These are phyloP conservation scores for Candida tetrigidarum DNA, from an alignment of 1,139 yeast genomes.

Conservation along the genomic window DNA sequence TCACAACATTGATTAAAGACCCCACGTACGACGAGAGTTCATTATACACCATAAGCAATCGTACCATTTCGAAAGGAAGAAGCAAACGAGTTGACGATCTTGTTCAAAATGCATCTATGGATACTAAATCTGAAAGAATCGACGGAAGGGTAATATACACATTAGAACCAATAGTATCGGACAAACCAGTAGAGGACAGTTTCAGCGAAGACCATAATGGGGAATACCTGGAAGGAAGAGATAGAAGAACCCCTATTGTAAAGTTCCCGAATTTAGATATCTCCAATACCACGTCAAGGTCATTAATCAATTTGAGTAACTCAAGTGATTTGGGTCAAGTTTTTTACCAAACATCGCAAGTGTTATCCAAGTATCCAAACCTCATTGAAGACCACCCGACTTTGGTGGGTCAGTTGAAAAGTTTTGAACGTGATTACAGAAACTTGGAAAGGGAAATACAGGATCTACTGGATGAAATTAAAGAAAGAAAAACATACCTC, in stretches of 20 bases:
- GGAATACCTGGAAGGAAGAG: constrained; percentile 11
- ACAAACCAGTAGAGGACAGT: background rate
- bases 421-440: constrained; percentile 26
- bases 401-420: constrained; percentile 24
- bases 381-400: constrained; percentile 28
- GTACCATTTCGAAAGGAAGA: constrained; percentile 6
- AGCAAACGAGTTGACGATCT: background rate
- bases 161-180: constrained; percentile 1
- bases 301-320: constrained; percentile 4
- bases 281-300: background rate
- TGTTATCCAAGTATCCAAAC: constrained; percentile 34
- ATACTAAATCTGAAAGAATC: constrained; percentile 34
- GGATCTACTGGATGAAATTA: constrained; percentile 30
- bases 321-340: constrained; percentile 22
- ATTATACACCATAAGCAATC: constrained; percentile 44
- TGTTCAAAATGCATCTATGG: constrained; percentile 13
- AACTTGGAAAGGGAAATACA: constrained; percentile 29
- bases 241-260: constrained; percentile 26
- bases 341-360: constrained; percentile 24
- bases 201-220: constrained; percentile 15
- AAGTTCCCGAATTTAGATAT: constrained; percentile 17
- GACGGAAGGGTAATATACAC: constrained; percentile 40
- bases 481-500: constrained; percentile 32
- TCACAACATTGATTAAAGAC: constrained; percentile 63
- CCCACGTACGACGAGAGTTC: constrained; percentile 58